Evolutionary conservation across 2,329 filamentous ascomycete species (phyloP).

Genomic region (Daldinia sp.): DNA sequence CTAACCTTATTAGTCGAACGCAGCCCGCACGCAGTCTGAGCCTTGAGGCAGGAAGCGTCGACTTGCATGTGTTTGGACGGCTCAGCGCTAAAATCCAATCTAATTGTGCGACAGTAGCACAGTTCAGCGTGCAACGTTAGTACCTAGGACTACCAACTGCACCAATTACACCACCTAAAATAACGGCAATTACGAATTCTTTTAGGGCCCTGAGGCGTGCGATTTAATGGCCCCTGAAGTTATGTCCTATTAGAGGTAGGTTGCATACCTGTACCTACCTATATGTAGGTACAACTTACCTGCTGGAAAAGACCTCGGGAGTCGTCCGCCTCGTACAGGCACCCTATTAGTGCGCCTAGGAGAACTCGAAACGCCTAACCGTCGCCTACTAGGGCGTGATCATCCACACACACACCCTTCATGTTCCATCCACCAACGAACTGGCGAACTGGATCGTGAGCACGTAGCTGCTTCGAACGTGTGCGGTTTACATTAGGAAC

Average conservation of each 20-base stretch:
- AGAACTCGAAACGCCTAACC: constrained; percentile 41
- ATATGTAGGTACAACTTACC: too few relatives aligned
- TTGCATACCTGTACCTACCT: background rate
- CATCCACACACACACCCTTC: constrained; percentile 25
- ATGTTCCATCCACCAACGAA: constrained; percentile 12
- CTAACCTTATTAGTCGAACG: constrained; percentile 26
- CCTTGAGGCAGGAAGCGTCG: constrained; percentile 26
- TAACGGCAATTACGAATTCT: constrained; percentile 23
- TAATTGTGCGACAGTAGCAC: constrained; percentile 35
- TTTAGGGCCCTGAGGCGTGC: constrained; percentile 22
- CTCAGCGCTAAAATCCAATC: constrained; percentile 40
- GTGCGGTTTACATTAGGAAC: constrained; percentile 11
- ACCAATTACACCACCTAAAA: constrained; percentile 6
- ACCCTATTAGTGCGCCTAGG: constrained; percentile 29
- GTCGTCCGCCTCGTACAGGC: constrained; percentile 16
- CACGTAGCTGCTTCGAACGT: constrained; percentile 17
- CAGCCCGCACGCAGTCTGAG: constrained; percentile 25
- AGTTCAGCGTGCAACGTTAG: constrained; percentile 16
- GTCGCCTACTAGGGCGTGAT: constrained; percentile 31
- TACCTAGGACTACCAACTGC: constrained; percentile 7
- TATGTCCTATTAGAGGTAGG: too few relatives aligned
- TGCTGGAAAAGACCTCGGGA: background rate
- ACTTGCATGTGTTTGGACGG: constrained; percentile 31
- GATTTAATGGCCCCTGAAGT: constrained; percentile 26
- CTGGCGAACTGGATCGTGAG: background rate